These are phyloP conservation scores for Gamarada debralockiae DNA, from an alignment of 495 filamentous ascomycete genomes.

Conservation along the genomic window DNA sequence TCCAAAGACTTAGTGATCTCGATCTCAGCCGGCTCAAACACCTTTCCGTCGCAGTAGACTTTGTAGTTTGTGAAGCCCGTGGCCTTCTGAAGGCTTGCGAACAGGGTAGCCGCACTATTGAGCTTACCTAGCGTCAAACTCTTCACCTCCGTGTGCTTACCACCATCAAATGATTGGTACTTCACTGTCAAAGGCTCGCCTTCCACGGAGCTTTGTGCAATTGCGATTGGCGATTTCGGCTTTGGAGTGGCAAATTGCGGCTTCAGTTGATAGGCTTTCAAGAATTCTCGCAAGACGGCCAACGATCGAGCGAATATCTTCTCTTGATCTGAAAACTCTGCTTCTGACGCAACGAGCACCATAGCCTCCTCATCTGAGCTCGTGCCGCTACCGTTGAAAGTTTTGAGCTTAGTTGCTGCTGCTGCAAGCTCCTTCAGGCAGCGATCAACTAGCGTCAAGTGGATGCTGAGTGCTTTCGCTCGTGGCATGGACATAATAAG, in stretches of 20 bases:
- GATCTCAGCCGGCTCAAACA: conserved; percentile 41
- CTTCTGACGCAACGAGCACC: conserved; percentile 40
- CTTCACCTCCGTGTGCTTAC: conserved; percentile 49
- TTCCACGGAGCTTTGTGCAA: conserved; percentile 34
- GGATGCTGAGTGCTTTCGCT: conserved; percentile 53
- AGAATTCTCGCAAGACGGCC: conserved; percentile 42
- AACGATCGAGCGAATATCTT: conserved; percentile 64
- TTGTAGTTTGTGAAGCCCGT: conserved; percentile 72
- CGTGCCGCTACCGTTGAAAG: conserved; percentile 26
- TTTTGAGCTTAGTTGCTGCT: conserved; percentile 59
- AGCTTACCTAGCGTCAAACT: conserved; percentile 58
- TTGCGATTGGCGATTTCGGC: conserved; percentile 30
- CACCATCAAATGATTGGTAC: conserved; percentile 69
- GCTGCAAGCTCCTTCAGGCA: conserved; percentile 71
- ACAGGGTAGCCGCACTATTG: conserved; percentile 66
- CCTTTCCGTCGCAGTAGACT: conserved; percentile 44
- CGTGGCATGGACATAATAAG: conserved; percentile 39
- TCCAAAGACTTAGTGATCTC: conserved; percentile 49
- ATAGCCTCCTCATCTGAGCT: conserved; percentile 46
- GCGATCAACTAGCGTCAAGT: conserved; percentile 71
- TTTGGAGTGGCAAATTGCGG: conserved; percentile 46
- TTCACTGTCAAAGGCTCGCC: conserved; percentile 63
- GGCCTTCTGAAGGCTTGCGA: conserved; percentile 56
- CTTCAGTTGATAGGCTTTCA: conserved; percentile 41
- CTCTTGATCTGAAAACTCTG: conserved; percentile 39